Evolutionary conservation across 176 grass and related monocot genomes (phyloP), one percentile per base, ranked within the genome.

Genomic region (Triticum urartu): DNA sequence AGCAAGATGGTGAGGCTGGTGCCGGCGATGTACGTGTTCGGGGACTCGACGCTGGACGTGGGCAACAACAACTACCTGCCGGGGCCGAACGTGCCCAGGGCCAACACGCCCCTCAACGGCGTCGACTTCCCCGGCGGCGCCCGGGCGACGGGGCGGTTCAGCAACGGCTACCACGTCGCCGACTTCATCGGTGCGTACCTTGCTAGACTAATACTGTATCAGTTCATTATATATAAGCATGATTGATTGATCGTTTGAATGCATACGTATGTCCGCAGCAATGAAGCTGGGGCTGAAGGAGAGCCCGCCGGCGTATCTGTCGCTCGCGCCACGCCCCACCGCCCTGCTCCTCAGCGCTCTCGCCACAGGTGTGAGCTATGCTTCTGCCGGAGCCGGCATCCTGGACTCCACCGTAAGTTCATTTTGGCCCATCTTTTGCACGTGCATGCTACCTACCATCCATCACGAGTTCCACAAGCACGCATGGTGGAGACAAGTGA

Each of bases 81-180:
- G 34, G 86, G 61, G 86, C 9, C 34, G 2, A 3, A 59, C 4
- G 79, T 83, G 12, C 79, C 72, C 43, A 90, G 78, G 64, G 91
- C 88, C 0, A 17, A 93, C 77, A 85, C 36, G 21, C 86, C 84
- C 33, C 75, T n/a, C 58, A 79, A 93, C 64, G 88, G 88, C 73
- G n/a, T 91, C 56, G 88, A 93, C 79, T 68, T 67, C 64, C 88
- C 81, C 7, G 62, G 72, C 56, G 56, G 56, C 20, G 33, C 81
- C 77, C 35, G 66, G 10, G 40, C 80, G 70, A 93, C 91, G 15
- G 91, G 91, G 40, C 75, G 91, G 78, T 93, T 93, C 85, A 93
- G 88, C 91, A 90, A 93, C 11, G 91, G 91, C 39, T 88, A 93
- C 76, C 83, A 93, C 64, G 18, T 54, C 60, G 81, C 81, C 25